phyloP scores from a whole-genome alignment of 2,329 filamentous ascomycete genomes.

The Lachnellula occidentalis region DNA sequence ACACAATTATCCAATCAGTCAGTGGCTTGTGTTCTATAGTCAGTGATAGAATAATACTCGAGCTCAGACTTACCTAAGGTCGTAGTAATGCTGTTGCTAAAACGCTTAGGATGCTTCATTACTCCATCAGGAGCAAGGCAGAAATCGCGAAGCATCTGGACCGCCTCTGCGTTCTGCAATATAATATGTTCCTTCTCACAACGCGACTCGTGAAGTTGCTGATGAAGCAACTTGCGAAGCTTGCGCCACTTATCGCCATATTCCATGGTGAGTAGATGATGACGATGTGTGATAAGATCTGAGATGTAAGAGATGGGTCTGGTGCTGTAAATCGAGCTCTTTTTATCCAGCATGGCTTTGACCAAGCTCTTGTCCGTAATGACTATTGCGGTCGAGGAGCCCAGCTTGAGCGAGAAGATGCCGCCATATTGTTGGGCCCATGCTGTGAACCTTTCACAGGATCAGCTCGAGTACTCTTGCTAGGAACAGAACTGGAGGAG shows the following conservation, averaged over 20 bases:
- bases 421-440: constrained; percentile 40
- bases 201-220: constrained; percentile 39
- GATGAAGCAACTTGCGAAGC: constrained; percentile 42
- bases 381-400: constrained; percentile 10
- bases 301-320: too few species aligned
- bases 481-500: neutral
- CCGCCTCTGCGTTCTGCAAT: too few species aligned
- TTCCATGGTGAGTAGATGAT: constrained; percentile 43
- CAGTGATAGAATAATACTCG: too few species aligned
- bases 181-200: constrained; percentile 38
- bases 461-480: neutral
- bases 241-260: constrained; percentile 41
- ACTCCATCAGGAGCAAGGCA: too few species aligned
- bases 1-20: too few species aligned
- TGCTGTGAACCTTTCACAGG: constrained; percentile 34
- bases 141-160: too few species aligned
- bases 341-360: too few species aligned
- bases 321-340: too few species aligned
- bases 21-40: too few species aligned
- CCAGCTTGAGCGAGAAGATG: constrained; percentile 30
- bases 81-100: too few species aligned
- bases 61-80: too few species aligned
- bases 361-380: constrained; percentile 19
- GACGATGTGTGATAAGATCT: constrained; percentile 27
- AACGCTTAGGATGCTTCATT: too few species aligned